A percentile compares a stretch with the other conserved stretches of the same genome.
Conservation (phyloP, 768 basidiomycete genomes). For the Baorangia bicolor region DNA sequence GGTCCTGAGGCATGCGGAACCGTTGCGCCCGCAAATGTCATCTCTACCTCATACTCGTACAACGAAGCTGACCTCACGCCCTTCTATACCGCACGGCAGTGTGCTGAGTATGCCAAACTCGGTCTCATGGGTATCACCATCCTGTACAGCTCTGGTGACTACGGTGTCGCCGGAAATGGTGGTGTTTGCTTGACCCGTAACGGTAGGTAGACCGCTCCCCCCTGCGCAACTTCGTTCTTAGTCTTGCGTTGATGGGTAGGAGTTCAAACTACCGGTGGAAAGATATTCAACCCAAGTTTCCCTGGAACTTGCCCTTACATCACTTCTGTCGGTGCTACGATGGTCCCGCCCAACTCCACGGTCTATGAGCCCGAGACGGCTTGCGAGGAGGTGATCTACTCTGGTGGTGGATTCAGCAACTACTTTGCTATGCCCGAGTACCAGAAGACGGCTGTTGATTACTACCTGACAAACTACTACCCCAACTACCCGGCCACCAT, state of each 20-base stretch:
- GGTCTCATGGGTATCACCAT: constrained; percentile 41
- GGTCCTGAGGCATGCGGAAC: constrained; percentile 39
- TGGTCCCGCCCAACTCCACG: too few species aligned
- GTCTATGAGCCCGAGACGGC: too few species aligned
- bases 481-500: constrained; percentile 23
- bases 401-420: too few species aligned
- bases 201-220: constrained; percentile 14
- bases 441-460: too few species aligned
- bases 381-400: too few species aligned
- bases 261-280: constrained; percentile 21
- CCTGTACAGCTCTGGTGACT: constrained; percentile 44
- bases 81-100: constrained; percentile 40
- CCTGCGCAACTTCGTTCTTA: neutral
- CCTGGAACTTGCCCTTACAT: too few species aligned
- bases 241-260: constrained; percentile 19
- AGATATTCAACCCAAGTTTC: too few species aligned
- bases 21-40: constrained; percentile 34
- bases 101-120: constrained; percentile 45
- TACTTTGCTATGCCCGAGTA: too few species aligned
- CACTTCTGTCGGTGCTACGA: too few species aligned
- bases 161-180: constrained; percentile 40
- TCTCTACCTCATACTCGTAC: constrained; percentile 42
- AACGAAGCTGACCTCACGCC: constrained; percentile 37
- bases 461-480: constrained; percentile 31
- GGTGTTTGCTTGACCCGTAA: constrained; percentile 31